Evolutionary conservation across 169 alveolate genomes (phyloP).

Genomic region (Cryptosporidium viatorum): DNA sequence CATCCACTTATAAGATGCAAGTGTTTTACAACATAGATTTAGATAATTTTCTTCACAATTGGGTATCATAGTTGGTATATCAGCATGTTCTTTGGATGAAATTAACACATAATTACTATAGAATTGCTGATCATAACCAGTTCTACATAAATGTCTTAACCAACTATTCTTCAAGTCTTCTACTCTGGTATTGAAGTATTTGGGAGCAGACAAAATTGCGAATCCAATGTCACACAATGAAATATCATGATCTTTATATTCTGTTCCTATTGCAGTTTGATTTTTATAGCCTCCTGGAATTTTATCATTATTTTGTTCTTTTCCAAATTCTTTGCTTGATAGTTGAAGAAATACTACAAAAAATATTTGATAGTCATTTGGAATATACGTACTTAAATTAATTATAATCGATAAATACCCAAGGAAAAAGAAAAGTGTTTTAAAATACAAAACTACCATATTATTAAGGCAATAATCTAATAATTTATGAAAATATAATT

Average conservation of each 20-base stretch:
- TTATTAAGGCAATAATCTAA: neutral
- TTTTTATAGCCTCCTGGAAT: neutral
- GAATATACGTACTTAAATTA: neutral
- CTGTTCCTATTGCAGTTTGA: neutral
- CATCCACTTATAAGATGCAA: conserved; percentile 72
- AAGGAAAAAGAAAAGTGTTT: neutral
- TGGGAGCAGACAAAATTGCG: conserved; percentile 70
- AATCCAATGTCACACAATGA: conserved; percentile 72
- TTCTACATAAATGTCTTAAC: conserved; percentile 62
- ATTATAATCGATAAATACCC: neutral
- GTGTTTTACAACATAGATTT: conserved; percentile 65
- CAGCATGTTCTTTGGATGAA: conserved; percentile 19
- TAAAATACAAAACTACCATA: neutral
- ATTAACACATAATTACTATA: conserved; percentile 40
- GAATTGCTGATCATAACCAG: neutral
- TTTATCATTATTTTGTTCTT: neutral
- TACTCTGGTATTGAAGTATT: conserved; percentile 55
- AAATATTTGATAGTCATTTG: neutral
- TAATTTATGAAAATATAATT: neutral
- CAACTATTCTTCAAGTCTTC: conserved; percentile 56
- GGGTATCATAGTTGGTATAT: conserved; percentile 63
- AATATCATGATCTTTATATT: neutral
- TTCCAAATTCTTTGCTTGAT: neutral
- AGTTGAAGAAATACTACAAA: neutral
- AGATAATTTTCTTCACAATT: conserved; percentile 59